Percentiles rank a stretch among this genome's conserved stretches.
Conservation (phyloP, 2,329 filamentous ascomycete genomes). For the Coniella vitis region DNA sequence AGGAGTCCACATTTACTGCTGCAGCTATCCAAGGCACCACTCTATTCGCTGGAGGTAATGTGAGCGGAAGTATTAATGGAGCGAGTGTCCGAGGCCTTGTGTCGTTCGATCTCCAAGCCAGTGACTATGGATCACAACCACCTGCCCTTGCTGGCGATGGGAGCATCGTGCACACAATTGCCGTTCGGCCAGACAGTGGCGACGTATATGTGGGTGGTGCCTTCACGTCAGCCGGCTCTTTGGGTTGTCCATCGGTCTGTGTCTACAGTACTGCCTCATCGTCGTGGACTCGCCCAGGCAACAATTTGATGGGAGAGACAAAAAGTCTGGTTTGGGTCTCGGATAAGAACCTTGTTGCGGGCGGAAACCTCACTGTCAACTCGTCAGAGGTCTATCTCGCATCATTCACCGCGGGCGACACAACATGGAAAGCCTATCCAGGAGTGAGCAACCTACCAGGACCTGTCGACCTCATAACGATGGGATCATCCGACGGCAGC, state of each 20-base stretch:
- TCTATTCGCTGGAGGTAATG: conserved; percentile 74
- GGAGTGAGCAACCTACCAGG: conserved; percentile 65
- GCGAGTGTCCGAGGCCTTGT: conserved; percentile 65
- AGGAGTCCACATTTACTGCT: conserved; percentile 68
- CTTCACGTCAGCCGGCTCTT: conserved; percentile 75
- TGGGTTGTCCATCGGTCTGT: conserved; percentile 79
- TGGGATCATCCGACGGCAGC: conserved; percentile 64
- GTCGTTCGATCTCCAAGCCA: conserved; percentile 66
- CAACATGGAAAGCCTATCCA: conserved; percentile 60
- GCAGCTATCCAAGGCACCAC: conserved; percentile 60
- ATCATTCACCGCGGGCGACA: conserved; percentile 61
- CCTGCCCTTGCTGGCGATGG: conserved; percentile 64
- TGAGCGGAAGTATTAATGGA: conserved; percentile 64
- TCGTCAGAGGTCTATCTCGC: conserved; percentile 62
- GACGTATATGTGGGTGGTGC: conserved; percentile 82
- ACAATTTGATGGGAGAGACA: conserved; percentile 63
- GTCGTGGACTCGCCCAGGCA: conserved; percentile 77
- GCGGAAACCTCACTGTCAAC: conserved; percentile 67
- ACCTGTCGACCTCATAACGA: conserved; percentile 67
- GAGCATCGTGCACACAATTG: conserved; percentile 70
- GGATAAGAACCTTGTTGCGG: conserved; percentile 64
- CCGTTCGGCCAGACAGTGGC: conserved; percentile 59
- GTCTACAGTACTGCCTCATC: conserved; percentile 62
- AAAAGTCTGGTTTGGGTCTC: conserved; percentile 70
- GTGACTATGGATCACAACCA: conserved; percentile 63